phyloP scores from a whole-genome alignment of 2,329 filamentous ascomycete species.

The Scleromitrula shiraiana region DNA sequence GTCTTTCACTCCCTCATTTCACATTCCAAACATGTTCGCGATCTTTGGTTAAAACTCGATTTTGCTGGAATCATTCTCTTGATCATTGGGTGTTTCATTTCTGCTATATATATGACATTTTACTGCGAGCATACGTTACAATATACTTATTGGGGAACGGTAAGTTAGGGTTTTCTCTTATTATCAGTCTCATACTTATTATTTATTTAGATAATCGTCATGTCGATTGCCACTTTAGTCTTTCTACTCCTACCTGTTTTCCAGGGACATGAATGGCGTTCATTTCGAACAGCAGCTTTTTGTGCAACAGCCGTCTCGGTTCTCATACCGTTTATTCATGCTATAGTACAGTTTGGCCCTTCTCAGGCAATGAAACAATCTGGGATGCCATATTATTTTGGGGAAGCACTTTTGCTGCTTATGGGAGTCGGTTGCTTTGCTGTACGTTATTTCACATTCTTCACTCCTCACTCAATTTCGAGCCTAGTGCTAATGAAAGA shows the following conservation, averaged over 20 bases:
- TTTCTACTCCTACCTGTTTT: constrained; percentile 23
- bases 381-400: constrained; percentile 18
- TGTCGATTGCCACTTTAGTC: constrained; percentile 30
- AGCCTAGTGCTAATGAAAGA: neutral
- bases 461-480: neutral
- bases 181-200: neutral
- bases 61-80: constrained; percentile 33
- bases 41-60: constrained; percentile 34
- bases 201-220: constrained; percentile 28
- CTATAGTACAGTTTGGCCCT: constrained; percentile 13
- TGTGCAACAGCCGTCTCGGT: constrained; percentile 17
- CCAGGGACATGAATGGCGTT: constrained; percentile 19
- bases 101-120: constrained; percentile 35
- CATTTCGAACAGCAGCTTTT: constrained; percentile 17
- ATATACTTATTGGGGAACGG: constrained; percentile 31
- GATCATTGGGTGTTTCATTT: constrained; percentile 33
- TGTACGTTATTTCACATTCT: neutral
- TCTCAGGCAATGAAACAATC: constrained; percentile 11
- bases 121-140: constrained; percentile 31
- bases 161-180: constrained; percentile 18
- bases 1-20: constrained; percentile 35
- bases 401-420: constrained; percentile 12
- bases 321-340: constrained; percentile 18
- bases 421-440: constrained; percentile 13
- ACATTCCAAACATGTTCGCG: constrained; percentile 31